A percentile compares a stretch with the other conserved stretches of the same genome.
These are phyloP conservation scores for Geotrichum macrosporum DNA, from an alignment of 1,139 yeast species.

Conservation along the genomic window DNA sequence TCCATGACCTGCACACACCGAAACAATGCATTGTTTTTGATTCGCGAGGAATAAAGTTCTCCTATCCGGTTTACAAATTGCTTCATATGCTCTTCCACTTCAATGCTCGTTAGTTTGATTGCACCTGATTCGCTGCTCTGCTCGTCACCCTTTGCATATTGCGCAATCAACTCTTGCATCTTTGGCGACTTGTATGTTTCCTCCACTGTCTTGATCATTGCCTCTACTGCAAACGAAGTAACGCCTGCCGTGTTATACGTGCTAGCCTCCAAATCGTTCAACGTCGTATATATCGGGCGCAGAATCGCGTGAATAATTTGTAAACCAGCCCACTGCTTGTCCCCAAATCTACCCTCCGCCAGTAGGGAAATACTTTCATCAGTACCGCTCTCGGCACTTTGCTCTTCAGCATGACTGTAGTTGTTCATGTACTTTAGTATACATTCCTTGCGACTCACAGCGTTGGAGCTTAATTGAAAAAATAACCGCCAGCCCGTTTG, in stretches of 20 bases:
- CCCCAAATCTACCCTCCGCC: conserved; percentile 19
- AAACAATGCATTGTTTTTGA: conserved; percentile 16
- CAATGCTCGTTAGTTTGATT: conserved; percentile 2
- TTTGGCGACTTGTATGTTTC: conserved; percentile 11
- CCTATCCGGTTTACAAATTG: conserved; percentile 11
- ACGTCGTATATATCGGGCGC: conserved; percentile 20
- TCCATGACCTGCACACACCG: conserved; percentile 20
- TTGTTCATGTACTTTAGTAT: conserved; percentile 17
- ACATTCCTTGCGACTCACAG: conserved; percentile 15
- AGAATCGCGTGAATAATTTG: conserved; percentile 16
- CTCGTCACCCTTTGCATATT: conserved; percentile 1
- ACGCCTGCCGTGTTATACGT: conserved; percentile 23
- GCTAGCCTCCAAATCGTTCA: conserved; percentile 20
- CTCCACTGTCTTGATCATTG: conserved; percentile 20
- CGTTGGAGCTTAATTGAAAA: conserved; percentile 16
- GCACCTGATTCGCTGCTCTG: background rate
- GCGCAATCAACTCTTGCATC: conserved; percentile 6
- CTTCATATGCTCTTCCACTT: conserved; percentile 9
- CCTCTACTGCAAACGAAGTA: conserved; percentile 22
- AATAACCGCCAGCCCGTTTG: conserved; percentile 20
- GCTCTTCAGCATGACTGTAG: conserved; percentile 16
- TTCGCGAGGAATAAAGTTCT: conserved; percentile 10
- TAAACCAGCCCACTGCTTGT: conserved; percentile 17
- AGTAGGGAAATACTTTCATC: conserved; percentile 19
- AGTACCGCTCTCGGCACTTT: conserved; percentile 16